Conservation (phyloP, 352 stramenopile genomes). For the Ophiocytium majus region DNA sequence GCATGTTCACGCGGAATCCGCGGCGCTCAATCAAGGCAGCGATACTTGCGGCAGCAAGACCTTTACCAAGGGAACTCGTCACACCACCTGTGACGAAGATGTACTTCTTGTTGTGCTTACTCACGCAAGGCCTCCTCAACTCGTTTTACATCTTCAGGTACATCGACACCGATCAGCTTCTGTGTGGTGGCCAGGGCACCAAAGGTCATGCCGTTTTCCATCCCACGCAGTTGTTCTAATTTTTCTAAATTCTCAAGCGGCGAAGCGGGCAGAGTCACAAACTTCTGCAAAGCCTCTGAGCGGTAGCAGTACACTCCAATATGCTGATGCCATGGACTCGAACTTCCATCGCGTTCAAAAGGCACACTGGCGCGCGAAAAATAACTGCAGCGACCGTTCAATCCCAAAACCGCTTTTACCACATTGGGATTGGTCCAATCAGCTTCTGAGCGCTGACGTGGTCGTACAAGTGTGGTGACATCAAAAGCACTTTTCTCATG, state of each 20-base stretch:
- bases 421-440: conserved; percentile 9
- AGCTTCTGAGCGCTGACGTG: not conserved
- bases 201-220: conserved; percentile 3
- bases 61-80: conserved; percentile 96
- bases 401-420: not conserved
- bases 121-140: not conserved
- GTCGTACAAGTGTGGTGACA: not conserved
- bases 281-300: not conserved
- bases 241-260: not conserved
- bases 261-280: not conserved
- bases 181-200: not conserved
- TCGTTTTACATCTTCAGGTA: conserved; percentile 4
- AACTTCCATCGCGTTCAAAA: no score
- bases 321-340: conserved; percentile 10
- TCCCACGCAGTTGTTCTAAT: not conserved
- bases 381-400: no score
- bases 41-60: conserved; percentile 95
- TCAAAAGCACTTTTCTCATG: not conserved
- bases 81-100: conserved; percentile 96
- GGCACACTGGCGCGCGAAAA: not conserved
- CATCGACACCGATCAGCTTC: not conserved
- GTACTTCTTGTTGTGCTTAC: conserved; percentile 78
- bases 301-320: conserved; percentile 6
- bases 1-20: conserved; percentile 86
- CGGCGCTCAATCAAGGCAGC: conserved; percentile 93